phyloP scores from a whole-genome alignment of 805 yeast genomes.

The Metschnikowia picachoensis region DNA sequence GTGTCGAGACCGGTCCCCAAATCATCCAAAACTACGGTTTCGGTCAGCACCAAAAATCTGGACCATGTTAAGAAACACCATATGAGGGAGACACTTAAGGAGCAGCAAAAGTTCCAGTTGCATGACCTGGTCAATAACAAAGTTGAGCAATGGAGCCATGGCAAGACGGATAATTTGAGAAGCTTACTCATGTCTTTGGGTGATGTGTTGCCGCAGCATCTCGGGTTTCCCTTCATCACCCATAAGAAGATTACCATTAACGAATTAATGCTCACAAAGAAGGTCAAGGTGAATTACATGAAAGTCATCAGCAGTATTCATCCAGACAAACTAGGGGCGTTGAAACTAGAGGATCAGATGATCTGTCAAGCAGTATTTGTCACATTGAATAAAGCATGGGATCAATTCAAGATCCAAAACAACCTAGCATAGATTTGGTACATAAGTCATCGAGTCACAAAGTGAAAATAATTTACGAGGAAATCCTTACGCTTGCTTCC shows the following conservation, averaged over 20 bases:
- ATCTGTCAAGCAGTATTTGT: conserved; percentile 86
- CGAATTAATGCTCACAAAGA: conserved; percentile 84
- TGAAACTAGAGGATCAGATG: conserved; percentile 68
- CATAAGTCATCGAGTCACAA: background rate
- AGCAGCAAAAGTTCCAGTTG: conserved; percentile 42
- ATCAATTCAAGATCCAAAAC: conserved; percentile 22
- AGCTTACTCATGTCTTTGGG: conserved; percentile 70
- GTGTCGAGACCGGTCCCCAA: conserved; percentile 9
- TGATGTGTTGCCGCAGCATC: conserved; percentile 47
- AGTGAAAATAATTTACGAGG: background rate
- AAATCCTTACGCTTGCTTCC: too few species aligned
- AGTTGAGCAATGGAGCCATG: conserved; percentile 61
- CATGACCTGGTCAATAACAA: conserved; percentile 59
- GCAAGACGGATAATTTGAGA: conserved; percentile 79
- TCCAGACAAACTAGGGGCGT: conserved; percentile 73
- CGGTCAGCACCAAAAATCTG: conserved; percentile 2
- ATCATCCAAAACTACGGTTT: conserved; percentile 3
- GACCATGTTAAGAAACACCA: conserved; percentile 40
- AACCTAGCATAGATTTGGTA: conserved; percentile 8
- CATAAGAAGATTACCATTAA: conserved; percentile 48
- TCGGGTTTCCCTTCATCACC: conserved; percentile 29
- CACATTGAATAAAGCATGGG: conserved; percentile 87
- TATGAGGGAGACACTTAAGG: conserved; percentile 11
- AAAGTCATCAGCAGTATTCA: conserved; percentile 75
- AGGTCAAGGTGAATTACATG: conserved; percentile 81